Conservation (phyloP, 2,329 filamentous ascomycete genomes). For the Cryphonectria naterciae region DNA sequence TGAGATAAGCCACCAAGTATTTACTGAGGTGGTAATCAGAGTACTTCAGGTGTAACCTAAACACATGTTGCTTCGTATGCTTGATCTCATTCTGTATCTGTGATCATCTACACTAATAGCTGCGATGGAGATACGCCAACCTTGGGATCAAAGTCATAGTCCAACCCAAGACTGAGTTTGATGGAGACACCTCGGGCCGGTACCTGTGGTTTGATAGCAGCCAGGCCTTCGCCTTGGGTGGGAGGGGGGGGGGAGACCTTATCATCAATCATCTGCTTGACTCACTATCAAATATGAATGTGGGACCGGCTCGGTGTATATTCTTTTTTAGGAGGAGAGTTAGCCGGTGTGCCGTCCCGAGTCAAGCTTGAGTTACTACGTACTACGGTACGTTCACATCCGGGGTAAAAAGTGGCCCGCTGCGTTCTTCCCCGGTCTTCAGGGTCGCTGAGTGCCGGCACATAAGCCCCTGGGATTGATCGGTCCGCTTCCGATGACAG, state of each 20-base stretch:
- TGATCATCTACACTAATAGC: background rate
- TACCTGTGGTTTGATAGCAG: background rate
- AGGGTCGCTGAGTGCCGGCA: background rate
- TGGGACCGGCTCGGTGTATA: constrained; percentile 13
- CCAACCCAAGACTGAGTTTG: background rate
- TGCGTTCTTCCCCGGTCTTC: background rate
- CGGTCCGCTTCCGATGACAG: constrained; percentile 11
- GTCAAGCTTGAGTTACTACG: background rate
- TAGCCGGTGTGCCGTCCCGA: background rate
- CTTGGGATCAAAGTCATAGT: background rate
- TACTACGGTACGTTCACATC: background rate
- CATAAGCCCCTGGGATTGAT: background rate
- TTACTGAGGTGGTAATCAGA: background rate
- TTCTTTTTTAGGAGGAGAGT: background rate
- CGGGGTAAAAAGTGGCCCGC: background rate
- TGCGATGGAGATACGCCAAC: background rate
- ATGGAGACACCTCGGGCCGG: background rate
- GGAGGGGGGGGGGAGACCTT: background rate
- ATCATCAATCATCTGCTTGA: constrained; percentile 16
- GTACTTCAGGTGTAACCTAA: background rate
- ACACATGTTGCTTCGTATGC: background rate
- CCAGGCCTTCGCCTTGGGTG: background rate
- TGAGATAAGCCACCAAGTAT: background rate
- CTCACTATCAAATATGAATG: background rate
- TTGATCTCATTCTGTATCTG: background rate